Evolutionary conservation across 2,329 filamentous ascomycete genomes (phyloP).

Genomic region (Chrysoporthe austroafricana): DNA sequence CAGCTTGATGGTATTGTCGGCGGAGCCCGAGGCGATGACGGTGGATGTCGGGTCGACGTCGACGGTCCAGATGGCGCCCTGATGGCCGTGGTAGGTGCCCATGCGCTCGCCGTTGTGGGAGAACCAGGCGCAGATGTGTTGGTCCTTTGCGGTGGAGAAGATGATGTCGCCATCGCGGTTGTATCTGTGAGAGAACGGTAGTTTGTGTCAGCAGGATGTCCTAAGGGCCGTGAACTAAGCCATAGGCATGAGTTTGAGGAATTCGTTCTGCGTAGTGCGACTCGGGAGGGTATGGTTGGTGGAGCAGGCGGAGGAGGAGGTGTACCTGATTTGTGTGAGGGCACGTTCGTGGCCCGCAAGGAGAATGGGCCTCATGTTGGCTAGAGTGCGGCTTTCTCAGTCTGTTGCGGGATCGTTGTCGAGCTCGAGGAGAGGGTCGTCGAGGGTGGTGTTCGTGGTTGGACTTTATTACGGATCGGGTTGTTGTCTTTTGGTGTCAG

Average conservation of each 20-base stretch:
- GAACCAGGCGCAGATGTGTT: conserved; percentile 96
- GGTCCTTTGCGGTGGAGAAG: conserved; percentile 95
- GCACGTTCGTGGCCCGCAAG: conserved; percentile 96
- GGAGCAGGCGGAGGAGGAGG: conserved; percentile 10
- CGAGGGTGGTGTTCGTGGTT: conserved; percentile 16
- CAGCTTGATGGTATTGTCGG: conserved; percentile 96
- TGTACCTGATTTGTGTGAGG: conserved; percentile 89
- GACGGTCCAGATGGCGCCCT: conserved; percentile 98
- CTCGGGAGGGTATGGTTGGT: conserved; percentile 14
- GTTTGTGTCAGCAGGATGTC: conserved; percentile 13
- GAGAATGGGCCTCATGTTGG: conserved; percentile 93
- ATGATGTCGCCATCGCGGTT: conserved; percentile 95
- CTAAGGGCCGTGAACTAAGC: background rate
- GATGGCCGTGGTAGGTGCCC: conserved; percentile 94
- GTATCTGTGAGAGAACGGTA: conserved; percentile 59
- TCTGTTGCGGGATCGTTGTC: background rate
- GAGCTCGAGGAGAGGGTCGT: background rate
- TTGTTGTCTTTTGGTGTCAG: conserved; percentile 13
- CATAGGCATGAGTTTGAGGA: background rate
- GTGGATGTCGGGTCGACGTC: conserved; percentile 92
- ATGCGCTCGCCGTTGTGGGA: conserved; percentile 97
- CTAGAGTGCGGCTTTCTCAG: conserved; percentile 33
- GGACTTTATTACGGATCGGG: conserved; percentile 11
- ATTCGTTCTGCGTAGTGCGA: conserved; percentile 18
- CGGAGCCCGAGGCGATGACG: conserved; percentile 91